These are phyloP conservation scores for Allantophomopsis lycopodina DNA, from an alignment of 2,329 filamentous ascomycete genomes.

Conservation along the genomic window DNA sequence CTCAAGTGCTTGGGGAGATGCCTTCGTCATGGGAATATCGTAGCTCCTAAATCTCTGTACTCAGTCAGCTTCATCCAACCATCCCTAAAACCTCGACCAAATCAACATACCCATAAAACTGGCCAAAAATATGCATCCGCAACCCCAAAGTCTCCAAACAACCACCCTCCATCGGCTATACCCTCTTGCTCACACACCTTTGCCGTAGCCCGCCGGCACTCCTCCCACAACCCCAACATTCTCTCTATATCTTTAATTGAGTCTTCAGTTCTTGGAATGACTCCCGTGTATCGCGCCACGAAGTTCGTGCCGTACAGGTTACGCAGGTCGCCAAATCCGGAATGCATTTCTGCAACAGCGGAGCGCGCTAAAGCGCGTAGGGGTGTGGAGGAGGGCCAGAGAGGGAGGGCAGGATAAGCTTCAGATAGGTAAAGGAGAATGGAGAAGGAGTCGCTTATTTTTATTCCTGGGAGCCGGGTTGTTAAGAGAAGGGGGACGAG, in stretches of 20 bases:
- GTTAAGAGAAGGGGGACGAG: conserved; percentile 28
- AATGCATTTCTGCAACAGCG: conserved; percentile 8
- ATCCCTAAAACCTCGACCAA: neutral
- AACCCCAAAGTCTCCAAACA: conserved; percentile 16
- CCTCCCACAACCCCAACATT: conserved; percentile 13
- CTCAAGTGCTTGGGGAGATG: conserved; percentile 10
- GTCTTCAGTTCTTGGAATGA: conserved; percentile 9
- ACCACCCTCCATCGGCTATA: conserved; percentile 13
- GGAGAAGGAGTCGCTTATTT: conserved; percentile 32
- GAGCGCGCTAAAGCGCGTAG: conserved; percentile 5
- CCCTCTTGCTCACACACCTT: conserved; percentile 8
- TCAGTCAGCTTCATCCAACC: neutral
- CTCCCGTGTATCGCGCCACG: conserved; percentile 14
- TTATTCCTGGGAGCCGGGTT: conserved; percentile 9
- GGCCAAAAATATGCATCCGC: conserved; percentile 20
- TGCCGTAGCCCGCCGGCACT: conserved; percentile 7
- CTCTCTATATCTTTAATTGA: conserved; percentile 9
- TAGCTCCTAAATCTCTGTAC: conserved; percentile 16
- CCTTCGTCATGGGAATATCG: conserved; percentile 12
- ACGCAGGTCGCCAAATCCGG: conserved; percentile 5
- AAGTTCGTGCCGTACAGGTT: conserved; percentile 6
- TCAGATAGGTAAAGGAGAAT: conserved; percentile 34
- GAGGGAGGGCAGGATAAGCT: conserved; percentile 18
- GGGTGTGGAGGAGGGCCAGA: conserved; percentile 24
- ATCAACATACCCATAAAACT: conserved; percentile 14